phyloP scores from a whole-genome alignment of 2,329 filamentous ascomycete species.

The Xylaria sp. region DNA sequence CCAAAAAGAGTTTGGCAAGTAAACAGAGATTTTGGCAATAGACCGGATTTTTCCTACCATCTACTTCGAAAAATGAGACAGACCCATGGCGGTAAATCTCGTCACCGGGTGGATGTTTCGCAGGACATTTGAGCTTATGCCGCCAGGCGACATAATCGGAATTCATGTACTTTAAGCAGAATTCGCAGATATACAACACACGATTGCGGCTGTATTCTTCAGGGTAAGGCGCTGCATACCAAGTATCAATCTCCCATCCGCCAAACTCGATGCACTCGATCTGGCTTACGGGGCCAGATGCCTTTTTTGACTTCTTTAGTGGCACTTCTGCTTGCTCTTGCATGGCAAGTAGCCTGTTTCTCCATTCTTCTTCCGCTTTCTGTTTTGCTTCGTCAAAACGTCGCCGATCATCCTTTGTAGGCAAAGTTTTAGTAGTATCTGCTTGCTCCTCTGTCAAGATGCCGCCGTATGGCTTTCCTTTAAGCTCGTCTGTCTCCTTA shows the following conservation, averaged over 20 bases:
- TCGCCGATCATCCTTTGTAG: constrained; percentile 80
- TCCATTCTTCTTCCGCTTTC: constrained; percentile 93
- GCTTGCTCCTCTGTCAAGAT: constrained; percentile 90
- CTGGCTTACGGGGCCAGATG: constrained; percentile 88
- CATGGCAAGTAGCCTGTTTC: constrained; percentile 68
- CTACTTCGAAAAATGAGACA: constrained; percentile 96
- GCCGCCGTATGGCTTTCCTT: constrained; percentile 94
- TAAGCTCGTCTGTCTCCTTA: constrained; percentile 86
- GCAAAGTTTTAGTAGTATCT: constrained; percentile 89
- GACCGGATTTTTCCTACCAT: constrained; percentile 96
- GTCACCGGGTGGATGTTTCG: constrained; percentile 96
- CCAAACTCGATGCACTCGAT: constrained; percentile 99
- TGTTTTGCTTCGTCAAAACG: constrained; percentile 91
- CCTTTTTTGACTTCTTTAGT: constrained; percentile 75
- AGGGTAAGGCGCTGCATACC: constrained; percentile 98
- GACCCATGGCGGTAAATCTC: constrained; percentile 95
- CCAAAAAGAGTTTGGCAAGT: constrained; percentile 95
- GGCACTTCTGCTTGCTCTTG: constrained; percentile 73
- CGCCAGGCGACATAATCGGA: constrained; percentile 98
- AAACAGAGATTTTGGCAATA: constrained; percentile 98
- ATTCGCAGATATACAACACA: constrained; percentile 98
- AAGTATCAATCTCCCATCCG: constrained; percentile 97
- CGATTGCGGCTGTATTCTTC: constrained; percentile 98
- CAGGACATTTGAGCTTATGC: constrained; percentile 95
- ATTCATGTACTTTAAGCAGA: constrained; percentile 99